Percentiles rank a stretch among this genome's conserved stretches.
Evolutionary conservation across 1,284 basidiomycete genomes (phyloP).

Genomic region (Kwoniella shivajii): DNA sequence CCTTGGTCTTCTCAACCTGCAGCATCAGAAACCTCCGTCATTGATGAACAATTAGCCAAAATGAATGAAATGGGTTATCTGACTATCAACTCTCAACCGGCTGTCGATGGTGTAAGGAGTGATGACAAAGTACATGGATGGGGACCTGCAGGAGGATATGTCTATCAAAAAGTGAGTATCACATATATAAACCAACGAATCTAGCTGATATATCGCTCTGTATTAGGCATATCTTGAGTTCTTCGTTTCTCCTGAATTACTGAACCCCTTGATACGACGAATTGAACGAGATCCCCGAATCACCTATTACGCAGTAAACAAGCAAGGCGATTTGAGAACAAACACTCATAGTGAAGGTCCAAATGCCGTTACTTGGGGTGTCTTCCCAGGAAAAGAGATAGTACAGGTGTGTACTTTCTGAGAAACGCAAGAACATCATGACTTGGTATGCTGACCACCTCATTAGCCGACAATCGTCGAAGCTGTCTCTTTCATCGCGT

Average conservation of each 20-base stretch:
- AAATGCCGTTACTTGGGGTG: slow-evolving; percentile 99
- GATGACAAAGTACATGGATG: slow-evolving; percentile 88
- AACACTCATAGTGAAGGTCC: slow-evolving; percentile 95
- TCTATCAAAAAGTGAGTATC: slow-evolving; percentile 85
- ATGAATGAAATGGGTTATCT: slow-evolving; percentile 90
- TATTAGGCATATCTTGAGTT: slow-evolving; percentile 93
- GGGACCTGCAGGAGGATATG: slow-evolving; percentile 86
- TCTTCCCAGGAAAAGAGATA: slow-evolving; percentile 98
- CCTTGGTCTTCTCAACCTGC: slow-evolving; percentile 95
- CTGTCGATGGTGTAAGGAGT: slow-evolving; percentile 87
- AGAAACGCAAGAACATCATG: not conserved
- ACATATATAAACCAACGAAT: not conserved
- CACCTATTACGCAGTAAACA: slow-evolving; percentile 83
- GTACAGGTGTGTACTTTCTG: slow-evolving; percentile 61
- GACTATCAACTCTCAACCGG: slow-evolving; percentile 98
- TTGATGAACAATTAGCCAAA: slow-evolving; percentile 74
- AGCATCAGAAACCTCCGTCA: slow-evolving; percentile 81
- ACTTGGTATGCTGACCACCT: not conserved
- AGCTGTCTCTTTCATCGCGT: slow-evolving; percentile 60
- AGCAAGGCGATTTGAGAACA: slow-evolving; percentile 85
- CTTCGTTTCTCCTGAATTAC: slow-evolving; percentile 76
- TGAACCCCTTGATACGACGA: slow-evolving; percentile 74
- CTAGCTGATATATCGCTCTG: not conserved
- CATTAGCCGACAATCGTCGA: slow-evolving; percentile 87
- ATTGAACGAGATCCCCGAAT: slow-evolving; percentile 87